Base-by-base conservation (phyloP, 179 eudicot species). In the Silene coronaria region DNA sequence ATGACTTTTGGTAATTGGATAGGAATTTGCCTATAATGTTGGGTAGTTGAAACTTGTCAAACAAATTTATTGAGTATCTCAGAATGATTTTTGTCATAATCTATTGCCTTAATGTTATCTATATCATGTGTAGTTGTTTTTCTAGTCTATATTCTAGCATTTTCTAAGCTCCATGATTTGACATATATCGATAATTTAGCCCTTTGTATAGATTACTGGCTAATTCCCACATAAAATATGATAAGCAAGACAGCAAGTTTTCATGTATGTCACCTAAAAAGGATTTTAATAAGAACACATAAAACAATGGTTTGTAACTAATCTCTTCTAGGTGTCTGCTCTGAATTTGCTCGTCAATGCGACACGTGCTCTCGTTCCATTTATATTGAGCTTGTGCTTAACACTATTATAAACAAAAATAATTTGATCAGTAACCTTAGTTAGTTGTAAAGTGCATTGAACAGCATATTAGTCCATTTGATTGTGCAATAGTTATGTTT, bases 1-100 rank as follows among this genome's bases (percentile, higher is more conserved):
- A 78, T 75, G 76, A 46, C 76, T 64, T 64, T 75, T 75, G 76
- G 64, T 75, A 75, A 82, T 75, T 65, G 74, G 79, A 75, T 81
- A 78, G 70, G 68, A 64, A 42, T 63, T 69, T 36, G 74, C 34
- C 79, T 64, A 65, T 82, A 57, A 62, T 71, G 75, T 34, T 70
- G 84, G 71, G 81, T 78, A 34, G 81, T 78, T 81, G 81, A 82
- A 82, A 76, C 55, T 51, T 46, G 34, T 70, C 59, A 74, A 71
- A 57, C 59, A 30, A 60, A 27, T 70, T 69, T 74, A 81, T 36
- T 73, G 27, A 77, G 65, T 70, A 66, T 75, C 75, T 66, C 58
- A 71, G 60, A 58, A 65, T 71, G 65, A 75, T 75, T 71, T 77
- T 45, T 38, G 66, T 77, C 73, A 67, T 66, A 34, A 30, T 58